Evolutionary conservation across 306 rosid species (phyloP), one percentile per base, ranked within the genome.

Genomic region (Dryas drummondii): DNA sequence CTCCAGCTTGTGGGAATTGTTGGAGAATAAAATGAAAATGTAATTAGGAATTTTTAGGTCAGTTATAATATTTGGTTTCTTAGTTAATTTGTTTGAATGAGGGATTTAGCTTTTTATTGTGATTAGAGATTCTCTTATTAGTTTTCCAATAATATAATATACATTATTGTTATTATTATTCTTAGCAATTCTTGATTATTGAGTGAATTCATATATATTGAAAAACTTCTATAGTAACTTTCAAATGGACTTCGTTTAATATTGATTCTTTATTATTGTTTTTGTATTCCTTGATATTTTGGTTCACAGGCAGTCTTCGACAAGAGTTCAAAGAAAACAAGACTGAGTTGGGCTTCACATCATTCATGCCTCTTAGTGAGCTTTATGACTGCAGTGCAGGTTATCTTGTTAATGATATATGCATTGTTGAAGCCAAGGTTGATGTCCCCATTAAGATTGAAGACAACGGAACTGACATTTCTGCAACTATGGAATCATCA

Each of bases 391-490:
- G 5, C 15, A 12, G 32, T 53, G 62, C 51, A 41, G 75, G 75
- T 44, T 71, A 71, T 71, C 52, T 71, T 12, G 52, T 71, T 49
- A 54, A 52, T 42, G 75, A 52, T 54, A 5, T 7, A 19, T 71
- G 75, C 17, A 54, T 71, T 71, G 6, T 71, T 71, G 41, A 71
- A 71, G 64, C 50, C 51, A 44, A 54, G 62, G 63, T 54, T 19
- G 57, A 14, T 13, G 17, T 48, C 6, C 53, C 70, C 45, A 46
- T 46, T 7, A 55, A 55, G 7, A 19, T 55, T 55, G 60, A 55
- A 14, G 41, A 48, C 17, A 56, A 67, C 13, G 44, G 72, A 68
- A 37, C n/a, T 7, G 1, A 9, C 49, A 13, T 19, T 49, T 14
- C 9, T 68, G 57, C 46, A 26, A 27, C 5, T 48, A 6, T 27